phyloP scores from a whole-genome alignment of 2,329 filamentous ascomycete genomes.

The Coniochaeta hoffmannii region DNA sequence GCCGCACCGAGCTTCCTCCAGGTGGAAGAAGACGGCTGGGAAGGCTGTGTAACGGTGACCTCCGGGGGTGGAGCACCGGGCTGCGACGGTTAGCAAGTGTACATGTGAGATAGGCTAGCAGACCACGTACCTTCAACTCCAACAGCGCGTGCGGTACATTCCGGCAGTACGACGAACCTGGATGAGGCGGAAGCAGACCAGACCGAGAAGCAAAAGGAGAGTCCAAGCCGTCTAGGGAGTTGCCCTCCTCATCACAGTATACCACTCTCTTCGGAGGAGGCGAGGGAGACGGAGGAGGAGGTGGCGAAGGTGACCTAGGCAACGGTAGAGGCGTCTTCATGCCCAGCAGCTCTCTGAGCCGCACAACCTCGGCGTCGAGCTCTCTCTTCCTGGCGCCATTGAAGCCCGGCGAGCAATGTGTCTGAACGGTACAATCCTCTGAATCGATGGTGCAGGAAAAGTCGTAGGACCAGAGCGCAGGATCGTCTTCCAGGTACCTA shows the following conservation, averaged over 20 bases:
- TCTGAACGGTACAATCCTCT: background rate
- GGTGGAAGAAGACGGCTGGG: background rate
- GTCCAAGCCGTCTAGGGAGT: background rate
- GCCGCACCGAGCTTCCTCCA: background rate
- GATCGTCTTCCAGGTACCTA: background rate
- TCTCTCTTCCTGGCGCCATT: background rate
- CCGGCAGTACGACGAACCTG: background rate
- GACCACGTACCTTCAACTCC: background rate
- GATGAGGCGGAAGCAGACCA: background rate
- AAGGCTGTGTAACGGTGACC: background rate
- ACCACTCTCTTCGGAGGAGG: background rate
- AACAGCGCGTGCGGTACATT: background rate
- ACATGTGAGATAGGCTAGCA: background rate
- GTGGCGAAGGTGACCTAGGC: background rate
- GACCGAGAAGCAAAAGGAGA: too few species aligned
- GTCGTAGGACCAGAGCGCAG: background rate
- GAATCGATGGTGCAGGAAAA: background rate
- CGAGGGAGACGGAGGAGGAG: background rate
- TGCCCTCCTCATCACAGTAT: background rate
- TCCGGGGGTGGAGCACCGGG: background rate
- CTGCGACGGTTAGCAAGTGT: too few species aligned
- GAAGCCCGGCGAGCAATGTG: background rate
- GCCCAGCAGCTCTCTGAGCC: background rate
- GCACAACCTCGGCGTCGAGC: background rate
- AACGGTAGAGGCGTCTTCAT: background rate